Conservation (phyloP, 2,329 filamentous ascomycete species). For the Arthrobotrys sphaeroides region DNA sequence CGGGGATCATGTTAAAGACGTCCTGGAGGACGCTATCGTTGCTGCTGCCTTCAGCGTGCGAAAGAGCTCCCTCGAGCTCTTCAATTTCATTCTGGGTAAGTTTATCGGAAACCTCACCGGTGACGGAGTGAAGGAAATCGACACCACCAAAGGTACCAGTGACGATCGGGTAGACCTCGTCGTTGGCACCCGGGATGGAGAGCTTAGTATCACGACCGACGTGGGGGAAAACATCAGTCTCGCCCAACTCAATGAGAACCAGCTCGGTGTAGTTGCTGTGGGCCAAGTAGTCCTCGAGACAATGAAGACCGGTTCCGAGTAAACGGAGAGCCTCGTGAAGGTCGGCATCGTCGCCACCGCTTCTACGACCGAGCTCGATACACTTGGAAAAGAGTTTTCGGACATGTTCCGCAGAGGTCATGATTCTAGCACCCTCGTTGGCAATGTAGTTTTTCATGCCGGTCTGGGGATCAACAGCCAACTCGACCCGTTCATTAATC, state of each 20-base stretch:
- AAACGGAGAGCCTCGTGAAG: constrained; percentile 86
- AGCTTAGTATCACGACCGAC: constrained; percentile 79
- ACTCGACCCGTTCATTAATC: constrained; percentile 79
- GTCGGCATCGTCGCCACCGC: constrained; percentile 74
- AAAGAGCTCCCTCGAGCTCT: constrained; percentile 82
- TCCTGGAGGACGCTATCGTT: constrained; percentile 73
- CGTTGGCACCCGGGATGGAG: constrained; percentile 72
- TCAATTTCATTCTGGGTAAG: constrained; percentile 89
- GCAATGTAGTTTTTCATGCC: constrained; percentile 96
- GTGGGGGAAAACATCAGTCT: constrained; percentile 83
- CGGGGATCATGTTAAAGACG: constrained; percentile 81
- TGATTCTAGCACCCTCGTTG: constrained; percentile 79
- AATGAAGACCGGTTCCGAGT: constrained; percentile 87
- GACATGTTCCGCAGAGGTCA: constrained; percentile 81
- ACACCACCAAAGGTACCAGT: constrained; percentile 95
- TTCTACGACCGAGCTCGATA: constrained; percentile 79
- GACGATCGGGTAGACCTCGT: constrained; percentile 78
- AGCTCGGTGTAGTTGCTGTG: constrained; percentile 95
- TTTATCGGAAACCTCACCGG: constrained; percentile 83
- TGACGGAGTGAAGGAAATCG: constrained; percentile 90
- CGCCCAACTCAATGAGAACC: constrained; percentile 85
- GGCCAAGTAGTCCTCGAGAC: constrained; percentile 89
- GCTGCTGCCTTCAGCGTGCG: constrained; percentile 64
- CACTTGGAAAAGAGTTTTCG: constrained; percentile 76
- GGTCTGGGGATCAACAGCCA: constrained; percentile 77